Base-by-base conservation (phyloP, 1,284 basidiomycete genomes). In the Papiliotrema fonsecae region DNA sequence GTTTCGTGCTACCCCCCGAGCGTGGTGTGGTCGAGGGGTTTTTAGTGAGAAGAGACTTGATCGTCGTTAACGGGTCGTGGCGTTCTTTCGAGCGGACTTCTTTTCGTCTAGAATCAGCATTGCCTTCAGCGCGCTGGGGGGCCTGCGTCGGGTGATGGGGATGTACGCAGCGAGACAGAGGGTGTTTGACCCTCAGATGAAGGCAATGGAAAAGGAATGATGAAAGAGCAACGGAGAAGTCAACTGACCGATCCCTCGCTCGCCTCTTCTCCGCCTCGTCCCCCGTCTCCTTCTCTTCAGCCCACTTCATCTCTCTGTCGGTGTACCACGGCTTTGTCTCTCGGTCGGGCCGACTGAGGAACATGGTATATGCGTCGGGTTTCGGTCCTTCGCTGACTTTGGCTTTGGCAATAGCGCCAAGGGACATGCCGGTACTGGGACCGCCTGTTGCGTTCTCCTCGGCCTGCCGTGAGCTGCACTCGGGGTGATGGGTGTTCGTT, bases 271-370 rank as follows among this genome's bases (percentile, higher is more conserved):
- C 59, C 0, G 67, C 67, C 28, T 69, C 61, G 30, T 73, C 69
- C 2, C 67, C 69, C 7, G 55, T 56, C 35, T 68, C 70, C 31
- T 56, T 61, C 28, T 75, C 72, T 27, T 74, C 72, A 19, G 62
- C 58, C 11, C 64, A 58, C 45, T 62, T 62, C 28, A 75, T 52
- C 6, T 70, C 65, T 14, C 54, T 53, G 51, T 75, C 69, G 2
- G 66, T 60, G 46, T 74, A 75, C 74, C 74, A 75, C 4, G 74
- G 73, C 49, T 70, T 70, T 3, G 70, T 73, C 57, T 75, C 74
- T 21, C 65, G 57, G 10, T 71, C 70, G 0, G 74, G 72, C 30
- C 74, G 61, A 30, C 58, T 52, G 37, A 75, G 67, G 55, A 73
- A 75, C 64, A 74, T 69, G 1, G 74, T 75, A 34, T 70, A 65